Evolutionary conservation across 495 filamentous ascomycete species (phyloP), one percentile per base, ranked within the genome.

Genomic region (Aspergillus mulundensis): DNA sequence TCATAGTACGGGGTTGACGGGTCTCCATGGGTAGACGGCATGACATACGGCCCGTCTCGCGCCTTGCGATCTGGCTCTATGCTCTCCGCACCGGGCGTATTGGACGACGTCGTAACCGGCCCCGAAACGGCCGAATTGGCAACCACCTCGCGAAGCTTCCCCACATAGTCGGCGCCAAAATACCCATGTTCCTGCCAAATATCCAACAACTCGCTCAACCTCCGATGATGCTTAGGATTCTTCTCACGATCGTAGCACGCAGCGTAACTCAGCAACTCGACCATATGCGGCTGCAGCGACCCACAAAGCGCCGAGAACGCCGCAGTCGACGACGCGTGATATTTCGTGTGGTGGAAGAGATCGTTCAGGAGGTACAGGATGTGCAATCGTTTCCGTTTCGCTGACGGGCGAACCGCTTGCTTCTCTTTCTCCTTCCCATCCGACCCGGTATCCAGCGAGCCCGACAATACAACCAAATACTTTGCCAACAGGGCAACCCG

Each of bases 311-410:
- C 74, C 44, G 76, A 70, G 58, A 84, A 73, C 32, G 67, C 62
- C 24, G 65, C 69, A 0, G 66, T 65, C 25, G 68, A 69, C 25
- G 71, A 68, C 46, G 66, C 34, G 46, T 88, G 85, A 64, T 82
- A 80, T 62, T 86, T 86, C 56, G 81, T 80, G 64, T 95, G 87
- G 66, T 92, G 84, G n/a, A 96, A 76, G 15, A 91, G 64, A 73
- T 96, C 91, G 68, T 87, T 90, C 47, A 95, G 60, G 39, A 95
- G 72, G 70, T 96, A 96, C 14, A 96, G 83, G 10, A 94, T 68
- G 69, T 92, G 86, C 25, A 96, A 79, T 8, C 85, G 78, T 63
- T 83, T 87, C 47, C 88, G 81, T 71, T 84, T 87, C 16, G 73
- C 72, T 16, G 88, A 90, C 6, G 82, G 65, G 30, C 67, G 61